Base-by-base conservation (phyloP, 2,329 filamentous ascomycete species). In the Chaetothyriales sp. region DNA sequence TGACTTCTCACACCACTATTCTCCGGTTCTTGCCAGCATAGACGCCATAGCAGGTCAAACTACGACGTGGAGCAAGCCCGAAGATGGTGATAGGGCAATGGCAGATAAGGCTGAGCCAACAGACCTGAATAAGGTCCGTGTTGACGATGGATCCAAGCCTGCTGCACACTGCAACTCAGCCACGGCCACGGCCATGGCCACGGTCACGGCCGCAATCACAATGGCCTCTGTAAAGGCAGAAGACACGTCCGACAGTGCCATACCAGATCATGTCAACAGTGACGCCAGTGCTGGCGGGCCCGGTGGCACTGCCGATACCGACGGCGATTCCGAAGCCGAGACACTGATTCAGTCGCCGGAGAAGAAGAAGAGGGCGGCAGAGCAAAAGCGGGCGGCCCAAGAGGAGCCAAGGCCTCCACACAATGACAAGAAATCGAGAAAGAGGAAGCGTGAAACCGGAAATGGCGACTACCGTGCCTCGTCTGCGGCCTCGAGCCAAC, bases 341-440 rank as follows among this genome's bases (percentile, higher is more conserved):
- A 73, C 71, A 18, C 70, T 73, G 53, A 73, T 73, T 51, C 70
- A 73, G 58, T 73, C 71, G 5, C 70, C 71, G 4, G 69, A 73
- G 61, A 73, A 73, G 62, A 69, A 68, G 60, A 67, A 67, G 53
- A 64, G 64, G 52, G 67, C 69, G 49, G 37, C 56, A 7, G 58
- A 58, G 43, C 13, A 45, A 37, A 22, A 51, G 44, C 28, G 18
- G 37, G 20, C 55, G 49, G 44, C 33, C 8, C 54, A 52, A 19
- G 52, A 52, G n/a, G n/a, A n/a, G n/a, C n/a, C 18, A 48, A 52
- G 19, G 51, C 50, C 45, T 47, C 49, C 43, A 48, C 55, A 55
- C 22, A 52, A 44, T 22, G 58, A 60, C 43, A 53, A 50, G 40
- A 55, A 51, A 51, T 52, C 54, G 8, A 55, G 58, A 51, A 62